phyloP scores from a whole-genome alignment of 2,329 filamentous ascomycete species.

The Didymella arachidicola region DNA sequence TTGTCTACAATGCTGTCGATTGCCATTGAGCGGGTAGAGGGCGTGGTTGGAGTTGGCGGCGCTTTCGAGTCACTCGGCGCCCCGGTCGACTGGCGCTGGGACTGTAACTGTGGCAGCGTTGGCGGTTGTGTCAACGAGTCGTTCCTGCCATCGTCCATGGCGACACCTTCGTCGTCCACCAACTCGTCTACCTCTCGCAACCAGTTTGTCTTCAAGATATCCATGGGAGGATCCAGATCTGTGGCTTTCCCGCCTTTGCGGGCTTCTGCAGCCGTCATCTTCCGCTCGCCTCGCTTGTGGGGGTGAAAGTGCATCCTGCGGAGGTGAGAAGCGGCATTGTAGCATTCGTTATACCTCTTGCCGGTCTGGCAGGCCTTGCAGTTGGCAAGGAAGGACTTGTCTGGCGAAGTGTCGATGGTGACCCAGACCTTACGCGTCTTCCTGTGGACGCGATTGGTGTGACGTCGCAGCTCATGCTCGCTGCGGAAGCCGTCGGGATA shows the following conservation, averaged over 20 bases:
- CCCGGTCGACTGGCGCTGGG: slow-evolving; percentile 14
- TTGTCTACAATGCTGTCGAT: slow-evolving; percentile 52
- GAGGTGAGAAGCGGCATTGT: slow-evolving; percentile 91
- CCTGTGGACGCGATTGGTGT: slow-evolving; percentile 71
- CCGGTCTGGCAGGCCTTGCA: slow-evolving; percentile 82
- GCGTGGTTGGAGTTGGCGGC: slow-evolving; percentile 48
- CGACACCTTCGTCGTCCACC: slow-evolving; percentile 38
- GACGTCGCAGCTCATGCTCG: slow-evolving; percentile 72
- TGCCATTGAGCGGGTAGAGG: slow-evolving; percentile 49
- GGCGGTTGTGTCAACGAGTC: slow-evolving; percentile 31
- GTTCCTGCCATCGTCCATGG: slow-evolving; percentile 33
- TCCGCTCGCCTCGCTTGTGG: slow-evolving; percentile 62
- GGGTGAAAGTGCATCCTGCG: slow-evolving; percentile 87
- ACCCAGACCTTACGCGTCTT: slow-evolving; percentile 68
- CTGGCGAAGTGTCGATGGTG: slow-evolving; percentile 66
- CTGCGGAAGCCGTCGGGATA: slow-evolving; percentile 83
- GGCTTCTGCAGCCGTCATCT: slow-evolving; percentile 65
- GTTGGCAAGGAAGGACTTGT: slow-evolving; percentile 72
- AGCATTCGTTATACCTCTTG: slow-evolving; percentile 89
- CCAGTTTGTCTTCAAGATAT: slow-evolving; percentile 65
- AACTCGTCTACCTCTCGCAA: slow-evolving; percentile 64
- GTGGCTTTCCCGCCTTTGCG: slow-evolving; percentile 67
- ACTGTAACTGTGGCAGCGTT: slow-evolving; percentile 22
- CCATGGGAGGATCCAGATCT: slow-evolving; percentile 64
- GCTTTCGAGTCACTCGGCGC: slow-evolving; percentile 42